These are phyloP conservation scores for Blepharisma stoltei DNA, from an alignment of 73 alveolate genomes.

Conservation along the genomic window DNA sequence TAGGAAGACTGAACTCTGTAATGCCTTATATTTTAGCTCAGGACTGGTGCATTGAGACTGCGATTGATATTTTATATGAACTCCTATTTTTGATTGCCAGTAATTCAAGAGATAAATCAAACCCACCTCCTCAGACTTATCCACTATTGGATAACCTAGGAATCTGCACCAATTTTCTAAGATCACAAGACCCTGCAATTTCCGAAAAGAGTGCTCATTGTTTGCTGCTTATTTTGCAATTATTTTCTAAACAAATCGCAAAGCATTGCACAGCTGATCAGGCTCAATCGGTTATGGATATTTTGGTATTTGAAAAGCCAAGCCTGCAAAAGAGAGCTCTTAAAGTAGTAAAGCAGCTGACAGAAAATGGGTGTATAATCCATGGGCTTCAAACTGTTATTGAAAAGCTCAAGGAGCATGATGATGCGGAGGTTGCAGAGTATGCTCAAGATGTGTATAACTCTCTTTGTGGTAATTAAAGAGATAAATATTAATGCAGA, in stretches of 20 bases:
- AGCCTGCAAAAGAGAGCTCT: not conserved
- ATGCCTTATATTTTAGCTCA: not conserved
- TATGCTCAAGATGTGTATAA: too few species aligned
- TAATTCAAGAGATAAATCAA: not conserved
- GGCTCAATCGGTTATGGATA: not conserved
- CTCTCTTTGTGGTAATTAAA: too few species aligned
- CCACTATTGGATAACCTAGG: constrained; percentile 10
- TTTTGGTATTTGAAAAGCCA: not conserved
- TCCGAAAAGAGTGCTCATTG: constrained; percentile 26
- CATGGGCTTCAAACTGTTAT: too few species aligned
- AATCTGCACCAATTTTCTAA: not conserved
- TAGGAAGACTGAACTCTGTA: not conserved
- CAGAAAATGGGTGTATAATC: not conserved
- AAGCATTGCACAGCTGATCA: not conserved
- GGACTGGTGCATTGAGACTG: not conserved
- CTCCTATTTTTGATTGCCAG: not conserved
- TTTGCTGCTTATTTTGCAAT: constrained; percentile 18
- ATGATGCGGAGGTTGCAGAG: too few species aligned
- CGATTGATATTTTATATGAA: not conserved
- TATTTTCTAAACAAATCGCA: not conserved
- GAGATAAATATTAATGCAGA: too few species aligned
- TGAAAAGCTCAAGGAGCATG: too few species aligned
- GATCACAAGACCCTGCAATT: constrained; percentile 1
- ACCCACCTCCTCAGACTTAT: not conserved
- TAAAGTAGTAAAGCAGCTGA: not conserved